Evolutionary conservation across 495 filamentous ascomycete genomes (phyloP), one percentile per base, ranked within the genome.

Genomic region (Penicillium coprophilum): DNA sequence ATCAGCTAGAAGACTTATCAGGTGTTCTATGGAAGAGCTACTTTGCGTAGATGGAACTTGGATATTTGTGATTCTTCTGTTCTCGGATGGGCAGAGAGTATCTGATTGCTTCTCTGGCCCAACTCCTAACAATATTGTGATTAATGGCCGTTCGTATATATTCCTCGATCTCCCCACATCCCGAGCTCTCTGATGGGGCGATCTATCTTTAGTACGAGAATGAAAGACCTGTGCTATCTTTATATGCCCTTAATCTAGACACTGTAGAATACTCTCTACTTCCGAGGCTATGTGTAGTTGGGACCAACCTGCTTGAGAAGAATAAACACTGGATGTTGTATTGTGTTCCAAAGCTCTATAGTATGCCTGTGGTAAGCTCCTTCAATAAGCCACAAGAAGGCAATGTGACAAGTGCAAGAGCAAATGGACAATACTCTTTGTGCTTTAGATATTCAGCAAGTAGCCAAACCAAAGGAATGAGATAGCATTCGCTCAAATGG

Each of bases 11-110:
- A 69, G 93, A 97, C 69, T 75, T 98, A 20, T 92, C 96, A 62
- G 94, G 94, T 41, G 95, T 97, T 36, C 78, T 99, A 54, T 99
- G 95, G 95, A 97, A 97, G 85, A 96, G 92, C 67, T 99, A 99
- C 69, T 99, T 97, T 78, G 94, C 94, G 53, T 97, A 80, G 44
- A 39, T 30, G 38, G 31, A 12, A 30, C 32, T 21, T 44, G 11
- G 13, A 28, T 40, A 38, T 17, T 23, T n/a, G 6, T 1, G 15
- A 31, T 6, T 34, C 38, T 46, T 24, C 5, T n/a, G 32, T 32
- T 20, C 45, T 34, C n/a, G 41, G n/a, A 30, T 8, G 11, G 27
- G 41, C 41, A 0, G 11, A 2, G 41, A 19, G 21, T 7, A 13
- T 19, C 40, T n/a, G 13, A 11, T 24, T 45, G 41, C 7, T 41